Base-by-base conservation (phyloP, 176 grass and related monocot species). In the Avena sativa region DNA sequence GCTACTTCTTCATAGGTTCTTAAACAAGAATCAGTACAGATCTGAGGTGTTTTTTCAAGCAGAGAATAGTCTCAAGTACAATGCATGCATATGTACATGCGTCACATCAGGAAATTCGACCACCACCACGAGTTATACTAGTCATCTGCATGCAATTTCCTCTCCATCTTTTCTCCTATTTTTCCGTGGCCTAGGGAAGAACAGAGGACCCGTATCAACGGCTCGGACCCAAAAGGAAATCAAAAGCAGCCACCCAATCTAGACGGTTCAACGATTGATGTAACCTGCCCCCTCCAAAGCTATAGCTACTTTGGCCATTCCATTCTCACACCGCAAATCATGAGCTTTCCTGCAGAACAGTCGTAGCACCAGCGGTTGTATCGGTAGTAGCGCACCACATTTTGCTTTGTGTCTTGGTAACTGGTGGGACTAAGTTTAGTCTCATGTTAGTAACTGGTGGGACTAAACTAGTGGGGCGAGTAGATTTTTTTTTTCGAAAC, bases 251-350 rank as follows among this genome's bases (percentile, higher is more conserved):
- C 57, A 48, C 78, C 9, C 6, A 84, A 89, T 55, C 15, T 20
- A 51, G 73, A 84, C 2, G 52, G 81, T 38, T 88, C 75, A 74
- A 55, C 82, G 17, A 48, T 78, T 56, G 87, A 89, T 89, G 88
- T 85, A 85, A 74, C 82, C 16, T 79, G 28, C 66, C 26, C 52
- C 65, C 55, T 43, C 14, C n/a, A 43, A 72, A 72, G 20, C 38
- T 47, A 63, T 52, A 9, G 51, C 2, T 59, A 28, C 34, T 70
- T 70, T 88, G 40, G 52, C 43, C 20, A 48, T 40, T 52, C 65
- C 70, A 36, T 1, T 78, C 46, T 47, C 30, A 56, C 20, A 53
- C 16, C 51, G 52, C 32, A 20, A 68, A 38, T 13, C 26, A 30
- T 20, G 26, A 70, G 12, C 4, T 53, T 32, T 55, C 50, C 32